Evolutionary conservation across 2,329 filamentous ascomycete genomes (phyloP).

Genomic region (Delphinella strobiligena): DNA sequence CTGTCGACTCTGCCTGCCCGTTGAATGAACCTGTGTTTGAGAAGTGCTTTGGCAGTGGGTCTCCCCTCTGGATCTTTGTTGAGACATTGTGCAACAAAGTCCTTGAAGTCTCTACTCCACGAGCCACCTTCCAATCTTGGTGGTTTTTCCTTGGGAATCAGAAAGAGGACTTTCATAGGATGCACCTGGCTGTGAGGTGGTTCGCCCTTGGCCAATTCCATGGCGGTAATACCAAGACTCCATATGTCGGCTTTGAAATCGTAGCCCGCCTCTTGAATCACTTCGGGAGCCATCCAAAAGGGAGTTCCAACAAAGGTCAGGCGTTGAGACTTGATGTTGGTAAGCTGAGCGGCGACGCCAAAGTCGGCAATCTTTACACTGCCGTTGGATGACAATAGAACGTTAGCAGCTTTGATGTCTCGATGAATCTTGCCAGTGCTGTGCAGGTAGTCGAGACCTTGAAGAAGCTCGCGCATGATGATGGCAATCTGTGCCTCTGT

Average conservation of each 20-base stretch:
- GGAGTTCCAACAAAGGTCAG: conserved; percentile 97
- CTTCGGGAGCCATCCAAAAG: conserved; percentile 94
- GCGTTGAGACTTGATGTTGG: conserved; percentile 92
- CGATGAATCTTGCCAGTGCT: conserved; percentile 90
- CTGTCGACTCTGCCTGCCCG: conserved; percentile 78
- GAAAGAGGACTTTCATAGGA: conserved; percentile 86
- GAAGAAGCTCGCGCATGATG: conserved; percentile 80
- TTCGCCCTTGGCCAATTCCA: conserved; percentile 79
- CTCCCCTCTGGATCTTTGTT: conserved; percentile 82
- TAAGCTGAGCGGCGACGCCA: conserved; percentile 89
- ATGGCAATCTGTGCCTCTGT: conserved; percentile 86
- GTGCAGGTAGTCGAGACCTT: conserved; percentile 87
- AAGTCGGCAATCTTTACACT: conserved; percentile 96
- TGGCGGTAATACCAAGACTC: conserved; percentile 84
- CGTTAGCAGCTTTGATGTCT: conserved; percentile 93
- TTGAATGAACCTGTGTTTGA: conserved; percentile 80
- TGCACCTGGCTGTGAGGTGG: conserved; percentile 78
- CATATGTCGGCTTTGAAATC: conserved; percentile 91
- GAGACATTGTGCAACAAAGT: conserved; percentile 82
- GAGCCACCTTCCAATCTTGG: conserved; percentile 62
- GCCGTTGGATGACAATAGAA: conserved; percentile 79
- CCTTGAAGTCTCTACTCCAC: conserved; percentile 84
- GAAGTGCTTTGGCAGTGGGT: conserved; percentile 72
- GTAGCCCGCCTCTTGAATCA: conserved; percentile 74
- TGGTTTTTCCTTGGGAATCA: conserved; percentile 79